These are phyloP conservation scores for Didymella pomorum DNA, from an alignment of 2,329 filamentous ascomycete species.

Conservation along the genomic window DNA sequence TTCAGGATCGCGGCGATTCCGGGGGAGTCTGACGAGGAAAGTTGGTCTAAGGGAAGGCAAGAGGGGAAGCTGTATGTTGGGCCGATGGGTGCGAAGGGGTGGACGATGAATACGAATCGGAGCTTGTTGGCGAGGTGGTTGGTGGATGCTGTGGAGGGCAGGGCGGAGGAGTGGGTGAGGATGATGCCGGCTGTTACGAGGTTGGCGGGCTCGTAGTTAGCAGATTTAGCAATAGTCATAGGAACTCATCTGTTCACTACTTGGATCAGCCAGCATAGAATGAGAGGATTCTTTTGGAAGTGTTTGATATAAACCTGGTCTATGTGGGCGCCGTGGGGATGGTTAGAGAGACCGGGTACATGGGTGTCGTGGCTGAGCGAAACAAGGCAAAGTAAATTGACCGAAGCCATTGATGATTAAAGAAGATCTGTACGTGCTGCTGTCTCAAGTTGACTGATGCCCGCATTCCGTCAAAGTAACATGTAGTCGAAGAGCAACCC, in stretches of 20 bases:
- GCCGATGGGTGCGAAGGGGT: conserved; percentile 7
- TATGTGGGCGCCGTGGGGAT: background rate
- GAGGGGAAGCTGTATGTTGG: conserved; percentile 9
- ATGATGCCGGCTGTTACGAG: conserved; percentile 17
- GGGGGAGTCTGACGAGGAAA: conserved; percentile 5
- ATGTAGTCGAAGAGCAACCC: background rate
- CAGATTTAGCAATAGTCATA: too few species aligned
- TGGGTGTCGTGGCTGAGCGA: background rate
- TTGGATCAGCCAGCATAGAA: too few species aligned
- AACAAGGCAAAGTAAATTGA: background rate
- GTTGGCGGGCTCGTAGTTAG: conserved; percentile 1
- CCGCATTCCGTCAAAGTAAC: background rate
- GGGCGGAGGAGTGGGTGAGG: conserved; percentile 8
- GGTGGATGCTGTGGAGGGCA: conserved; percentile 6
- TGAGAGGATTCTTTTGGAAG: too few species aligned
- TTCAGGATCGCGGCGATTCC: conserved; percentile 13
- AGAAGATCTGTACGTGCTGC: too few species aligned
- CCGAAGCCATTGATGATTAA: background rate
- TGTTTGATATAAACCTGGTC: background rate
- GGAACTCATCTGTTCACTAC: too few species aligned
- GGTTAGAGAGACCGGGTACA: background rate
- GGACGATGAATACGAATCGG: conserved; percentile 13
- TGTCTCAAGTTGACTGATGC: background rate
- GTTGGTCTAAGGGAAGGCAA: conserved; percentile 11
- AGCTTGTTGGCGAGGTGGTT: conserved; percentile 17